Base-by-base conservation (phyloP, 2,329 filamentous ascomycete species). In the Sporothrix curviconia region DNA sequence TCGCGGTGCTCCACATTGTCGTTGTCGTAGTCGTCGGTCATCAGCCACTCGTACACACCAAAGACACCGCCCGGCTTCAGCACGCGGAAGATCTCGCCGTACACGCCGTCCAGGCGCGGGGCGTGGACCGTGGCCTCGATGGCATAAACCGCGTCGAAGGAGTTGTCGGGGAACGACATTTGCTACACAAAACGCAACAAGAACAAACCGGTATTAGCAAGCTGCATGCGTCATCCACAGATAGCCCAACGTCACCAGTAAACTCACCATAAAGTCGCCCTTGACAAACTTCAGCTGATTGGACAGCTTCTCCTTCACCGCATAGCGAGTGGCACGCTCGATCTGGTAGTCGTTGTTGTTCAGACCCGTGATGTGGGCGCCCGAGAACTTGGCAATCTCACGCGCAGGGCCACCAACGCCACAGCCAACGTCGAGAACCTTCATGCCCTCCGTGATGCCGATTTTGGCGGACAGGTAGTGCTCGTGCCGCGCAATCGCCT, bases 281-380 rank as follows among this genome's bases (percentile, higher is more conserved):
- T 97, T 96, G 69, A 90, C 87, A 67, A 90, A 97, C 62, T 80
- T 81, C 64, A 96, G 77, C 76, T 96, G 90, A 68, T 89, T 73
- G 1, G 86, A 80, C 54, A 97, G 78, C 53, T 86, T 86, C 74
- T 95, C 90, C 74, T 90, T 90, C 61, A 81, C 74, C 3, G 92
- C 90, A 70, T 96, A 96, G 56, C 81, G 78, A 14, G 85, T 91
- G n/a, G 92, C 92, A 64, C 94, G 89, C 71, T 96, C 84, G 64
- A 97, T 96, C 77, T 97, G 94, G 79, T 99, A 99, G 76, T 96
- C 90, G 74, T 97, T 97, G 84, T 96, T 97, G 84, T 97, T 99
- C 71, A 97, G 76, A 43, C 94, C 94, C 24, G 90, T 87, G 62
- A 97, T 82, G 66, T 96, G 90, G 66, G 84, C 87, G 61, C 89